Evolutionary conservation across 2,329 filamentous ascomycete species (phyloP).

Genomic region (Cytospora schulzeri): DNA sequence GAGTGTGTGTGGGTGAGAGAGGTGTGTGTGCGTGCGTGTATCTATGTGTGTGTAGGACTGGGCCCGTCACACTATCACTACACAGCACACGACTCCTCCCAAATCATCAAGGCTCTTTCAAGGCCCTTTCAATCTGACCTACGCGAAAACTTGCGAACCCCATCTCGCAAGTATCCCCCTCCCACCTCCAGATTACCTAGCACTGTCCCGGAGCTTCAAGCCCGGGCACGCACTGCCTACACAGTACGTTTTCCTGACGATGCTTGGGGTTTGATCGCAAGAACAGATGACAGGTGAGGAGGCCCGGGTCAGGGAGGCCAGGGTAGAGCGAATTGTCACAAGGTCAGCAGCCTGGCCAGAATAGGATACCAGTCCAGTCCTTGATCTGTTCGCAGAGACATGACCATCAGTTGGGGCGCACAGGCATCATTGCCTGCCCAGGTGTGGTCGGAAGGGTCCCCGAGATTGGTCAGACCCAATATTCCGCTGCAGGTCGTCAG

Average conservation of each 20-base stretch:
- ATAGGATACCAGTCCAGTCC: background rate
- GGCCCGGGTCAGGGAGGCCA: background rate
- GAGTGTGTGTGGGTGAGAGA: too few relatives aligned
- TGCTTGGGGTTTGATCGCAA: constrained; percentile 4
- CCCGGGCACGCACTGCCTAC: constrained; percentile 3
- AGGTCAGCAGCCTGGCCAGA: background rate
- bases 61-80: constrained; percentile 22
- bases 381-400: constrained; percentile 18
- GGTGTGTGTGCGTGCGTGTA: too few relatives aligned
- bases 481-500: constrained; percentile 23
- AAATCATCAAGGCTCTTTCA: constrained; percentile 20
- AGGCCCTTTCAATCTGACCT: too few relatives aligned
- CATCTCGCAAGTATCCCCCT: background rate
- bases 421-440: constrained; percentile 4
- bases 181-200: background rate
- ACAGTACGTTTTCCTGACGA: background rate
- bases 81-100: constrained; percentile 13
- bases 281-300: constrained; percentile 7
- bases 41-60: too few relatives aligned
- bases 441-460: constrained; percentile 7
- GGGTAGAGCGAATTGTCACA: background rate
- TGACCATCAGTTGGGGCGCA: constrained; percentile 4
- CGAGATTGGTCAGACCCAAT: constrained; percentile 15
- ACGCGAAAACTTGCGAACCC: constrained; percentile 8
- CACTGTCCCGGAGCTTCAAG: constrained; percentile 18